Base-by-base conservation (phyloP, 2,329 filamentous ascomycete genomes). In the Whalleya microplaca region DNA sequence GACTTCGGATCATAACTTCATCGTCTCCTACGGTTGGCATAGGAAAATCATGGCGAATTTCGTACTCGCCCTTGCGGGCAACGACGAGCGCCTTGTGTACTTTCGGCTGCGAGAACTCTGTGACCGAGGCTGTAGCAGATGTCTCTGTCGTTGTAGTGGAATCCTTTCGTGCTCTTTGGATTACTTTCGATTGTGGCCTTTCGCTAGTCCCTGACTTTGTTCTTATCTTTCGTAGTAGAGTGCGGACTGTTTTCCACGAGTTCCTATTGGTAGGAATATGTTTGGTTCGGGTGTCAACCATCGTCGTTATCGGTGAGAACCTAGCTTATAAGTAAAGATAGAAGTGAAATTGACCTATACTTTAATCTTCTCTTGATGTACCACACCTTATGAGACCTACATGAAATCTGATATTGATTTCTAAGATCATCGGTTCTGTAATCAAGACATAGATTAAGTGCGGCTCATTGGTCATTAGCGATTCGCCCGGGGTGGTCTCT, bases 1-100 rank as follows among this genome's bases (percentile, higher is more conserved):
- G 64, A 45, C 66, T 69, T 42, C 64, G 65, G 56, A 76, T 72
- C 57, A 75, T 66, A 12, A 75, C 59, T 55, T 76, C 73, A 46
- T 74, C 60, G 10, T 71, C 63, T 41, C 66, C 62, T 41, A 71
- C 56, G 3, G 27, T 41, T 6, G 64, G 65, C 45, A 67, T 55
- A 7, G 66, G 66, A 21, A 66, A 68, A 42, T 68, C 64, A 49
- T 63, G 52, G 18, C 63, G 59, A 20, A 69, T 63, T 45, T 66
- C 63, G 32, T 69, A 69, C 51, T 66, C 61, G 18, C 66, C 64
- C 56, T 69, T 68, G n/a, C 61, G 50, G 10, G 64, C 65, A 21
- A 72, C 67, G 18, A 68, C 64, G 16, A 72, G 63, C 3, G 69
- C 70, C 20, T 58, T 68, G 20, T 68, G 66, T 20, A 59, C 46